A percentile compares a stretch with the other conserved stretches of the same genome.
phyloP scores from a whole-genome alignment of 228 moss, liverwort and hornwort genomes.

The Sphagnum fallax region DNA sequence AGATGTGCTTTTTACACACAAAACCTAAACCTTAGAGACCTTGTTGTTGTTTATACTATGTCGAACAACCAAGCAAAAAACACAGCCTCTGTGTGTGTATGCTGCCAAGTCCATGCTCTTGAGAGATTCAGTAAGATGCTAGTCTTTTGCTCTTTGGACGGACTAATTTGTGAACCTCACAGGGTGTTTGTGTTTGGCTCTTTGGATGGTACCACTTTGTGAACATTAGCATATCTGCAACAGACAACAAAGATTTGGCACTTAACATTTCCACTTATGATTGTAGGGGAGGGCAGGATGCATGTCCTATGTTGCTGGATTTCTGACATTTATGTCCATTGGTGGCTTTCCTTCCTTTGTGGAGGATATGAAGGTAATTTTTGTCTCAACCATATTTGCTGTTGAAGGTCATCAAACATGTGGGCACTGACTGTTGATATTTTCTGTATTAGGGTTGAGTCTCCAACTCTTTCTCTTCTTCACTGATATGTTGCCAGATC shows the following conservation, averaged over 20 bases:
- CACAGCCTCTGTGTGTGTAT: no score
- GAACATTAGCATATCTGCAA: background rate
- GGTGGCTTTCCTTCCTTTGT: conserved; percentile 16
- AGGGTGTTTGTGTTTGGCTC: background rate
- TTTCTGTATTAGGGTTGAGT: no score
- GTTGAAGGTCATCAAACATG: background rate
- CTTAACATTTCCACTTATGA: background rate
- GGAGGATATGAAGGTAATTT: conserved; percentile 17
- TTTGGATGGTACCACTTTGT: background rate
- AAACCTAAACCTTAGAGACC: background rate
- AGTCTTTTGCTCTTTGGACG: background rate
- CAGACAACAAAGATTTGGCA: no score
- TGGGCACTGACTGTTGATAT: background rate
- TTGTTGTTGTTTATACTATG: background rate
- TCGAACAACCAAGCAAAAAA: background rate
- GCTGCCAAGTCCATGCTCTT: background rate
- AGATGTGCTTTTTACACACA: background rate
- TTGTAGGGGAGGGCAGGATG: conserved; percentile 14
- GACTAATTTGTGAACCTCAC: background rate
- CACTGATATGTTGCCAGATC: background rate
- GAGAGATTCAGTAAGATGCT: background rate
- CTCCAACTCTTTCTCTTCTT: background rate
- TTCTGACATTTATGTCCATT: conserved; percentile 18
- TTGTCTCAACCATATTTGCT: background rate
- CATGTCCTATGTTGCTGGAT: conserved; percentile 7